These are phyloP conservation scores for Boletus sp. DNA, from an alignment of 768 basidiomycete species.

Conservation along the genomic window DNA sequence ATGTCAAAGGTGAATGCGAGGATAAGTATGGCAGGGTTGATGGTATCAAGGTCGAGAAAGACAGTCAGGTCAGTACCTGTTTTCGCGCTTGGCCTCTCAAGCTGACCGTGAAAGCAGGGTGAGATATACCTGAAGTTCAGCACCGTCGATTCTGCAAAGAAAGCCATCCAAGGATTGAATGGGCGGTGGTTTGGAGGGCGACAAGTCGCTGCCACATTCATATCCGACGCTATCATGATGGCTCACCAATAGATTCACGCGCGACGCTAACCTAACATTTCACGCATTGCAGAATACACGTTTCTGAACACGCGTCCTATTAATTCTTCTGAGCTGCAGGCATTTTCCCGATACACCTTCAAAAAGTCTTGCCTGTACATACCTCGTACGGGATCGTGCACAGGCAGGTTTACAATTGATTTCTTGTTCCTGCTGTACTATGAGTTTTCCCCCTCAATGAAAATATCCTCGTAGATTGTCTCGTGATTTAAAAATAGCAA, in stretches of 20 bases:
- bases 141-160: slow-evolving; percentile 71
- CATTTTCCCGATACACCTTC: slow-evolving; percentile 27
- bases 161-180: slow-evolving; percentile 86
- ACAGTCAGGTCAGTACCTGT: slow-evolving; percentile 71
- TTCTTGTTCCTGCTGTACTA: slow-evolving; percentile 29
- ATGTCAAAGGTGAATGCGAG: slow-evolving; percentile 93
- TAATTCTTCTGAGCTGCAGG: slow-evolving; percentile 34
- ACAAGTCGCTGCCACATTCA: slow-evolving; percentile 82
- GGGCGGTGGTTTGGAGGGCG: slow-evolving; percentile 97
- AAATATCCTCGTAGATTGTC: slow-evolving; percentile 33
- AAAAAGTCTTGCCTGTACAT: slow-evolving; percentile 32
- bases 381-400: slow-evolving; percentile 28
- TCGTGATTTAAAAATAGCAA: slow-evolving; percentile 20
- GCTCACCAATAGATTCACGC: slow-evolving; percentile 63
- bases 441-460: slow-evolving; percentile 33
- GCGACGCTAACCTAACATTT: slow-evolving; percentile 25
- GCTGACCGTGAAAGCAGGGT: slow-evolving; percentile 52
- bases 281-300: slow-evolving; percentile 28
- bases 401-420: slow-evolving; percentile 40
- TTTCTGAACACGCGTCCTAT: slow-evolving; percentile 21
- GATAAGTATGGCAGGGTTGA: slow-evolving; percentile 84
- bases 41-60: slow-evolving; percentile 90
- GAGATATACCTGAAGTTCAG: slow-evolving; percentile 97
- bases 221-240: slow-evolving; percentile 92
- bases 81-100: neutral